A percentile compares a stretch with the other conserved stretches of the same genome.
Conservation (phyloP, 345 rosid species). For the Camelina sativa region DNA sequence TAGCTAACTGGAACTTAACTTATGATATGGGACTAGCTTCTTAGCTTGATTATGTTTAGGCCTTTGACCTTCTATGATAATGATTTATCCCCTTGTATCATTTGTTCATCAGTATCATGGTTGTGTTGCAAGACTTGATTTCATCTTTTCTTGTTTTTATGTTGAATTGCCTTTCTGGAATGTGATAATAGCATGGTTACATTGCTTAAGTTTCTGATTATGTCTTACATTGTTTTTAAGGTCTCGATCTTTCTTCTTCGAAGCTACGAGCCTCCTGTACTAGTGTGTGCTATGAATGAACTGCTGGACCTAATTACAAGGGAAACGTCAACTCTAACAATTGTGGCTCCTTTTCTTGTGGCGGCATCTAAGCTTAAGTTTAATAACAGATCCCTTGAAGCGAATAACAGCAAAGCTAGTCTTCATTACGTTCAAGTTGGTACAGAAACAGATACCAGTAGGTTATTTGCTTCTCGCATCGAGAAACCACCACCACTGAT, state of each 20-base stretch:
- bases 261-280: conserved; percentile 60
- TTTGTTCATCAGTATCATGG: conserved; percentile 3
- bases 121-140: conserved; percentile 1
- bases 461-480: conserved; percentile 50
- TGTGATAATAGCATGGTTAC: not conserved
- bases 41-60: conserved; percentile 8
- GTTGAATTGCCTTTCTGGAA: not conserved
- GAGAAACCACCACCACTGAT: conserved; percentile 60
- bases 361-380: conserved; percentile 65
- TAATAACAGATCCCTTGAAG: conserved; percentile 49
- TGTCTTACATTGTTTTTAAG: conserved; percentile 44
- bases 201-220: conserved; percentile 12
- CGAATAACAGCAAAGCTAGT: conserved; percentile 43
- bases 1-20: not conserved
- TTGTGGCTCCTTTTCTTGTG: conserved; percentile 63
- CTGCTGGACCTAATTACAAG: conserved; percentile 52
- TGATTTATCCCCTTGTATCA: not conserved
- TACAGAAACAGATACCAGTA: conserved; percentile 57
- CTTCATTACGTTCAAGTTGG: conserved; percentile 67
- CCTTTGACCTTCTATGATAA: not conserved
- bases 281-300: conserved; percentile 67
- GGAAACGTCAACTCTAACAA: conserved; percentile 40
- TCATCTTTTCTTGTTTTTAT: not conserved
- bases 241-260: conserved; percentile 63
- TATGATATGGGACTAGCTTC: conserved; percentile 4